These are phyloP conservation scores for Wickerhamomyces subpelliculosus DNA, from an alignment of 805 yeast genomes.

Conservation along the genomic window DNA sequence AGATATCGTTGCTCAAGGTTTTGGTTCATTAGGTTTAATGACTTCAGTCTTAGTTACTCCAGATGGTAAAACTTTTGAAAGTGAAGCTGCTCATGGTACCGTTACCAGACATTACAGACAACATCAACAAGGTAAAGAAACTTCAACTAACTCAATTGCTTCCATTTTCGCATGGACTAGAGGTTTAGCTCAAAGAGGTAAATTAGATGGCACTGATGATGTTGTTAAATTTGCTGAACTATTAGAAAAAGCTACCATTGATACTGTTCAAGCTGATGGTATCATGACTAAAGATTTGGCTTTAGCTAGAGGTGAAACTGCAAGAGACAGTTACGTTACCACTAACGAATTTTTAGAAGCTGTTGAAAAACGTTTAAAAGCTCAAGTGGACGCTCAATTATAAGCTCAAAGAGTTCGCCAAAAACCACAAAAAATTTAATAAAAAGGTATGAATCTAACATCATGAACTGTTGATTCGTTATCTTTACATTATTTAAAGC, in stretches of 20 bases:
- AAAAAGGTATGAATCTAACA: background rate
- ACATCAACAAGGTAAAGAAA: constrained; percentile 74
- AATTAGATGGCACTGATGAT: constrained; percentile 63
- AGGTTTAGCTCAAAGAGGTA: constrained; percentile 78
- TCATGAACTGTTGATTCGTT: constrained; percentile 2
- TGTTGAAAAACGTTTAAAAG: constrained; percentile 53
- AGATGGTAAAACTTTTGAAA: constrained; percentile 79
- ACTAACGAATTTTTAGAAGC: constrained; percentile 75
- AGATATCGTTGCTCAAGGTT: constrained; percentile 83
- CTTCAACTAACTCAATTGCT: constrained; percentile 81
- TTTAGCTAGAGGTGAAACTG: constrained; percentile 56
- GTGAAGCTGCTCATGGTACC: constrained; percentile 86
- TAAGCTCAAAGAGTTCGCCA: background rate
- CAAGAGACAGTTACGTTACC: constrained; percentile 57
- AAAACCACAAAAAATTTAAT: background rate
- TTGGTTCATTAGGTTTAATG: constrained; percentile 80
- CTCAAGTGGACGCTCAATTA: constrained; percentile 20
- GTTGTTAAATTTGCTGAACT: constrained; percentile 59
- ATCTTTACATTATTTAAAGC: background rate
- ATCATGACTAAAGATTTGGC: constrained; percentile 83
- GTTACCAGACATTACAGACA: constrained; percentile 83
- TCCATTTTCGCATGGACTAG: constrained; percentile 85
- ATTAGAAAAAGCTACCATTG: constrained; percentile 61
- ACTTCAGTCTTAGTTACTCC: constrained; percentile 79
- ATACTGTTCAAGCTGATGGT: constrained; percentile 67